Percentiles rank a stretch among this genome's conserved stretches.
These are phyloP conservation scores for Colletotrichum musae DNA, from an alignment of 2,329 filamentous ascomycete species.

Conservation along the genomic window DNA sequence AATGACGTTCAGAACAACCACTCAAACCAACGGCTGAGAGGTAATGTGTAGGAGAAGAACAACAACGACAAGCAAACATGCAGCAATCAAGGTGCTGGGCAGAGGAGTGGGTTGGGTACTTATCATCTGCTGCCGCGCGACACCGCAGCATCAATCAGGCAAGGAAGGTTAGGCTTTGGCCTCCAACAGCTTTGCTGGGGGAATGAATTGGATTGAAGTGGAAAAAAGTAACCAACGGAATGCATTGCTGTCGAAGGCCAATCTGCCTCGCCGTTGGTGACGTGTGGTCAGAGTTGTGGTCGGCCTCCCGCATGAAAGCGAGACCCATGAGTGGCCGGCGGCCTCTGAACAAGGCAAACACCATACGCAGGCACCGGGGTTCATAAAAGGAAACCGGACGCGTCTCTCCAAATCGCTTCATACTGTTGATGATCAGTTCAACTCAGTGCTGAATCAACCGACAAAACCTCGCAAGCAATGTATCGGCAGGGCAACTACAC, in stretches of 20 bases:
- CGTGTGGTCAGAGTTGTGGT: slow-evolving; percentile 4
- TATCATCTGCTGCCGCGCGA: slow-evolving; percentile 12
- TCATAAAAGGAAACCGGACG: too few relatives aligned
- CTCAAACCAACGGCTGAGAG: too few relatives aligned
- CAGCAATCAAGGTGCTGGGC: too few relatives aligned
- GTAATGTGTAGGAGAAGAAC: too few relatives aligned
- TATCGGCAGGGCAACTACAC: background rate
- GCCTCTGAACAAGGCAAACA: too few relatives aligned
- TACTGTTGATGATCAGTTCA: too few relatives aligned
- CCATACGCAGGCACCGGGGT: too few relatives aligned
- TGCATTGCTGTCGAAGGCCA: background rate
- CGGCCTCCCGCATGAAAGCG: slow-evolving; percentile 25
- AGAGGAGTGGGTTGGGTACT: background rate
- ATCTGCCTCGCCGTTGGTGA: slow-evolving; percentile 15
- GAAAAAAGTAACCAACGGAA: slow-evolving; percentile 23
- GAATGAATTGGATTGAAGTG: slow-evolving; percentile 5
- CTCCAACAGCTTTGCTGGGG: slow-evolving; percentile 21
- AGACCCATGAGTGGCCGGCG: background rate
- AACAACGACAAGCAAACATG: too few relatives aligned
- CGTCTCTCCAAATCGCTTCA: too few relatives aligned
- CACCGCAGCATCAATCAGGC: slow-evolving; percentile 9
- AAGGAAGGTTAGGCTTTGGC: slow-evolving; percentile 14
- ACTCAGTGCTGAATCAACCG: too few relatives aligned
- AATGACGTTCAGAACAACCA: too few relatives aligned
- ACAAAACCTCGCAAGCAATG: background rate